These are phyloP conservation scores for Pleurotus cornucopiae DNA, from an alignment of 768 basidiomycete species.

Conservation along the genomic window DNA sequence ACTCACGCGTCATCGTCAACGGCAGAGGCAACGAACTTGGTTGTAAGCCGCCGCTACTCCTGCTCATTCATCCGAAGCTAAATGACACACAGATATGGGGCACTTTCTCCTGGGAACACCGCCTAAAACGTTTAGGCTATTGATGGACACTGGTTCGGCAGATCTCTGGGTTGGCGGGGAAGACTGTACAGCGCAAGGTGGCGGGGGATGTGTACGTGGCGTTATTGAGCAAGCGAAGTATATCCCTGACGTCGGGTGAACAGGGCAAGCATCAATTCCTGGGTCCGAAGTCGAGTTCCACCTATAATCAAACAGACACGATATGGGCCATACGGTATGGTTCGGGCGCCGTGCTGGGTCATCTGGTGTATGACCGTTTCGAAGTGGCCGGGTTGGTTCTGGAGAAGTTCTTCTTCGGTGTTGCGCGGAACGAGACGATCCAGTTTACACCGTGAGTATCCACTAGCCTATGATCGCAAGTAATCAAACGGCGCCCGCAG, in stretches of 20 bases:
- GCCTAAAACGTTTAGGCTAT: conserved; percentile 29
- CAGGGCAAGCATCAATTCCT: conserved; percentile 54
- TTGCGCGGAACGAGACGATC: conserved; percentile 5
- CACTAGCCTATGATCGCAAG: no score
- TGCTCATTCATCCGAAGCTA: no score
- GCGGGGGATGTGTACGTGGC: conserved; percentile 5
- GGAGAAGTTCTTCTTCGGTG: conserved; percentile 1
- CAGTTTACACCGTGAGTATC: conserved; percentile 6
- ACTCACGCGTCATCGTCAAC: neutral
- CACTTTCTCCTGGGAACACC: conserved; percentile 24
- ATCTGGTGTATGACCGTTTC: conserved; percentile 3
- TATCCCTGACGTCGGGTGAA: conserved; percentile 12
- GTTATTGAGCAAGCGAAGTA: neutral
- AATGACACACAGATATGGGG: neutral
- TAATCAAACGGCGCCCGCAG: conserved; percentile 13
- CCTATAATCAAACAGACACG: conserved; percentile 45
- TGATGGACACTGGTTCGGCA: conserved; percentile 45
- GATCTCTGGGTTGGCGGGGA: conserved; percentile 40
- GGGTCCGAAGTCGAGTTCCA: conserved; percentile 49
- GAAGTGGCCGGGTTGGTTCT: conserved; percentile 1
- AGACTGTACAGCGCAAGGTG: conserved; percentile 16
- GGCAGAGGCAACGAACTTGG: conserved; percentile 3
- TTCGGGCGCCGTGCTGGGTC: conserved; percentile 4
- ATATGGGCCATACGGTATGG: conserved; percentile 39
- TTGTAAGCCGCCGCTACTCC: neutral